phyloP scores from a whole-genome alignment of 805 yeast genomes.

The Saccharomycopsis malanga region DNA sequence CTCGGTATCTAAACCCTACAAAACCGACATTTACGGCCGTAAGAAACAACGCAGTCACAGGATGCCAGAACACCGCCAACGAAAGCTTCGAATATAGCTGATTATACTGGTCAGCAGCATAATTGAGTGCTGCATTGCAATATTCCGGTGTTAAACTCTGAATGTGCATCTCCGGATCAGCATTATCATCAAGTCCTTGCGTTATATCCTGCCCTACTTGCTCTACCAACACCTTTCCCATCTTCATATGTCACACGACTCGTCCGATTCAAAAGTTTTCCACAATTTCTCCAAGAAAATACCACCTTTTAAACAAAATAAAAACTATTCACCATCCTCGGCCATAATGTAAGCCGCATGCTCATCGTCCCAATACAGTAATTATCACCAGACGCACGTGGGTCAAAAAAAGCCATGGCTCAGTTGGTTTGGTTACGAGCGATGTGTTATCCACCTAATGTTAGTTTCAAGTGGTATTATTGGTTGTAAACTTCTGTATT shows the following conservation, averaged over 20 bases:
- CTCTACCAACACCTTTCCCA: background rate
- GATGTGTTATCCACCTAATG: too few species aligned
- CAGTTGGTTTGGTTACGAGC: too few species aligned
- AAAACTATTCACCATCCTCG: background rate
- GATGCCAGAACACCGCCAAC: slow-evolving; percentile 40
- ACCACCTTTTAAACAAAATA: background rate
- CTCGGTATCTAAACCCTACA: background rate
- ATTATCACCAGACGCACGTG: too few species aligned
- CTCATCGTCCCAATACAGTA: too few species aligned
- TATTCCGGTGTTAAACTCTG: slow-evolving; percentile 47
- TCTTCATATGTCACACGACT: too few species aligned
- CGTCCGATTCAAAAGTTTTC: too few species aligned
- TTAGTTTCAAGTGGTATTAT: too few species aligned
- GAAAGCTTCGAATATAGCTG: slow-evolving; percentile 42
- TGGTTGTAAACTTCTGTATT: too few species aligned
- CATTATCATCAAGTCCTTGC: slow-evolving; percentile 46
- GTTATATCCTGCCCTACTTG: slow-evolving; percentile 49
- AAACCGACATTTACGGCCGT: slow-evolving; percentile 14
- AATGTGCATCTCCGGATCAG: slow-evolving; percentile 46
- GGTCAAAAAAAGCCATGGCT: too few species aligned
- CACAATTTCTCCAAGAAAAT: too few species aligned
- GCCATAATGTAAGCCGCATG: too few species aligned
- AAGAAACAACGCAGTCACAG: slow-evolving; percentile 31
- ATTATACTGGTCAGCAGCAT: slow-evolving; percentile 55
- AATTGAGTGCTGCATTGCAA: slow-evolving; percentile 51